These are phyloP conservation scores for Triadica sebifera DNA, from an alignment of 345 rosid genomes.

Conservation along the genomic window DNA sequence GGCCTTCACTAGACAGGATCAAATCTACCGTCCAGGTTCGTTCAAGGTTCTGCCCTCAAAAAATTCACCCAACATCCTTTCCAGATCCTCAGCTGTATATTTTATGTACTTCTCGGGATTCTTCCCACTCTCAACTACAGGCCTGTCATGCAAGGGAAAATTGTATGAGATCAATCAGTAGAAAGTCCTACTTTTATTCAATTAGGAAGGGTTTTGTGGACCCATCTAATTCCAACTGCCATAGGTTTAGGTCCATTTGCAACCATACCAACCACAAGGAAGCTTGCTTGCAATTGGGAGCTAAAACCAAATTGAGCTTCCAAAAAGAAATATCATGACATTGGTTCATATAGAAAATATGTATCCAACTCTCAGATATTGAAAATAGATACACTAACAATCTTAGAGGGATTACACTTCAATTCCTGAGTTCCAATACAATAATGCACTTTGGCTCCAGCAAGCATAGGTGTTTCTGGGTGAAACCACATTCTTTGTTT, in stretches of 20 bases:
- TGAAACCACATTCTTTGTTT: too few relatives aligned
- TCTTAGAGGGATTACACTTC: too few relatives aligned
- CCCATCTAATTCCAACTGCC: too few relatives aligned
- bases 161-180: neutral
- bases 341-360: too few relatives aligned
- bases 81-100: conserved; percentile 86
- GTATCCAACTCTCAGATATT: too few relatives aligned
- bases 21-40: conserved; percentile 62
- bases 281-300: neutral
- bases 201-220: neutral
- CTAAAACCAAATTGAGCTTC: neutral
- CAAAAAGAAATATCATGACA: neutral
- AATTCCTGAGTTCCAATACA: too few relatives aligned
- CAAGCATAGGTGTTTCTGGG: too few relatives aligned
- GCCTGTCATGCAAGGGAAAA: conserved; percentile 45
- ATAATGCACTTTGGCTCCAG: too few relatives aligned
- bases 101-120: conserved; percentile 76
- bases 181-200: neutral
- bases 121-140: conserved; percentile 84
- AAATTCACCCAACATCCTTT: conserved; percentile 85
- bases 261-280: neutral
- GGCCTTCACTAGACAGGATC: neutral
- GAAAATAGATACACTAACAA: too few relatives aligned
- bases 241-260: neutral
- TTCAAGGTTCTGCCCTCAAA: conserved; percentile 78